Base-by-base conservation (phyloP, 2,329 filamentous ascomycete species). In the Colletotrichum horii region DNA sequence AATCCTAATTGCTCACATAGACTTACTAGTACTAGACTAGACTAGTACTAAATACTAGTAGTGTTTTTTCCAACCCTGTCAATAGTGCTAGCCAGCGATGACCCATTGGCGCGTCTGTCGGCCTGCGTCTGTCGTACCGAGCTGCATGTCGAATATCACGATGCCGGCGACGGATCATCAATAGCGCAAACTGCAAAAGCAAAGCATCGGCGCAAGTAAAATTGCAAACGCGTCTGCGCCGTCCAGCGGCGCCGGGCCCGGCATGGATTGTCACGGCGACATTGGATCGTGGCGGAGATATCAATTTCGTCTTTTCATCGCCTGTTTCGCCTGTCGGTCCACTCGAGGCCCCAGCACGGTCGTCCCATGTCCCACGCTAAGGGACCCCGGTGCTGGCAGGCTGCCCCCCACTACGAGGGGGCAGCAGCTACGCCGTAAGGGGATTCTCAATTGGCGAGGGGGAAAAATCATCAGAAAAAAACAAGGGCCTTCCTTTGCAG, bases 281-380 rank as follows among this genome's bases (percentile, higher is more conserved):
- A 73, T 52, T 75, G 73, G 73, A 73, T 68, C 70, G 56, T 73
- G 65, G 73, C 73, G 70, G 70, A 75, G 70, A 68, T 70, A 38
- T 69, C 73, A 75, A 75, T 75, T 66, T 75, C 73, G 70, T 68
- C 73, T 75, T 73, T 75, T 65, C 64, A 24, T 75, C 64, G 70
- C 64, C 73, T 73, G 70, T 73, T 73, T 67, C 64, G 64, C 73
- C 64, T 68, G 70, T 58, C 43, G 62, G 64, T 65, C 73, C 73
- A 75, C 70, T 73, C n/a, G 56, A 68, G 58, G 64, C 73, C 73
- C 62, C 64, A 55, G 56, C 73, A 65, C 64, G 38, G 56, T 69
- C 73, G 60, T 75, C 73, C 58, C 73, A 75, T 73, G 73, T 75
- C 73, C 34, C 58, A 60, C 55, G 48, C 70, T 75, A 68, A 75